Evolutionary conservation across 2,329 filamentous ascomycete genomes (phyloP), one percentile per base, ranked within the genome.

Genomic region (Aspergillus fumigatiaffinis): DNA sequence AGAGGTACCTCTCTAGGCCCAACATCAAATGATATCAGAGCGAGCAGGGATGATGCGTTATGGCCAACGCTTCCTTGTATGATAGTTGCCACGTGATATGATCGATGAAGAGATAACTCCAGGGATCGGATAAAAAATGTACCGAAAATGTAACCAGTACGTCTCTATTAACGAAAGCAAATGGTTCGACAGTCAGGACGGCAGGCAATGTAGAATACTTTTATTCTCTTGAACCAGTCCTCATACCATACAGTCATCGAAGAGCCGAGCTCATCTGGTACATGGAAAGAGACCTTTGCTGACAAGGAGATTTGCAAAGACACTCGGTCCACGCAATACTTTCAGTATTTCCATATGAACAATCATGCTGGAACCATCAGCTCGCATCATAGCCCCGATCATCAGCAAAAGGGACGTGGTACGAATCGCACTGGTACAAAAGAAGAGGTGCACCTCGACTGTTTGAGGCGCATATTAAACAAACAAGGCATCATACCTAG

Each of bases 391-490:
- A 20, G 26, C 14, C 47, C 46, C 28, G 28, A 46, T 21, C 21
- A 29, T 47, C 54, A 47, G 38, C 23, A 23, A 29, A 25, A 29
- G 55, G 35, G 57, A 54, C 42, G 44, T 58, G 25, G 35, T 35
- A 48, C 49, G 52, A 58, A 51, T 58, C 41, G 49, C 55, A 60
- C 38, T 51, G 35, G 55, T 48, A 54, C 50, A 58, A 57, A 38
- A 51, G 38, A 52, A 42, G 35, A 54, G 17, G 20, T n/a, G 35
- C 46, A 46, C 23, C 52, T 57, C 57, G 52, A 52, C 17, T 53
- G 23, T 51, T 53, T 50, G 46, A 48, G 38, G 51, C 49, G 47
- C 38, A 46, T 25, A 50, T 50, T 50, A 55, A 50, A 14, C 42
- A 57, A 52, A 50, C 52, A 10, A 60, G 21, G 44, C 23, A 25